Base-by-base conservation (phyloP, 257 asterid genomes). In the Solanum tarapatanum region DNA sequence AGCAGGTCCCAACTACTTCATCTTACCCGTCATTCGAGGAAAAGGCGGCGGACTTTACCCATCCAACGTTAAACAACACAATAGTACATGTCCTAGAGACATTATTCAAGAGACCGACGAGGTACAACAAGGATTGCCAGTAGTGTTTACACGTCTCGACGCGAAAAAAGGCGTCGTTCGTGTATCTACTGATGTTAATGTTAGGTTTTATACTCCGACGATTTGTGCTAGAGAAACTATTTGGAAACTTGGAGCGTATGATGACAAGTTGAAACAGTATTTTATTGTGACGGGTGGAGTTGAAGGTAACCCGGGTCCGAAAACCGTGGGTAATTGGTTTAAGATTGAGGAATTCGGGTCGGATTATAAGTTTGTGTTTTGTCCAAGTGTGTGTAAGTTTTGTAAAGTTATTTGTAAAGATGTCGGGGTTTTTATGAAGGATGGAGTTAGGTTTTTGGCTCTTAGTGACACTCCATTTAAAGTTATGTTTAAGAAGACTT, bases 291-390 rank as follows among this genome's bases (percentile, higher is more conserved):
- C 83, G 4, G 90, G 86, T 7, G 90, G 90, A 41, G 86, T 76
- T 26, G 86, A 85, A 64, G 90, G 90, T 13, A 85, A 88, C 4
- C 88, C 88, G 1, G 90, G 90, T 5, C 88, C 24, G 3, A 0
- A 45, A 48, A 88, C 90, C 0, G 12, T 85, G 32, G 66, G 76
- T 11, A 88, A 64, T 41, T 88, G 90, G 90, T 88, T 88, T 39
- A 88, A 88, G 88, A 88, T 88, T 33, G 90, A 85, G 64, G 11
- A 88, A 69, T 60, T 73, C 11, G 86, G 55, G 23, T 16, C 43
- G 10, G 88, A 66, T 76, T 88, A 88, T 24, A 88, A 88, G 86
- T 60, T 88, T 21, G 90, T 88, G 26, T 77, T 39, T n/a, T 88
- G 90, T 43, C 90, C 90, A 0, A 88, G 75, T 19, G 88, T 88